These are phyloP conservation scores for Rhodamnia rubescens DNA, from an alignment of 345 rosid genomes.

Conservation along the genomic window DNA sequence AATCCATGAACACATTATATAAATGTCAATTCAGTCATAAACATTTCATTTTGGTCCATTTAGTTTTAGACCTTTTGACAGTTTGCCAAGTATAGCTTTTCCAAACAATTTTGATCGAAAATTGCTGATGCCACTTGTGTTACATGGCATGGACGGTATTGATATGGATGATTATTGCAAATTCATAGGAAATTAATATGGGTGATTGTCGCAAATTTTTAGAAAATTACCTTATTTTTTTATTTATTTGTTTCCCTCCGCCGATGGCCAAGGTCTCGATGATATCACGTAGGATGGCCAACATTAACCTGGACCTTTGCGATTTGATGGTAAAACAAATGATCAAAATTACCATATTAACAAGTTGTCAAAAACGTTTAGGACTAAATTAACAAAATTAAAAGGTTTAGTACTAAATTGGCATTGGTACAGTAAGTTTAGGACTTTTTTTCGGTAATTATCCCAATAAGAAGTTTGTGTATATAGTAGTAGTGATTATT, in stretches of 20 bases:
- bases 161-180: background rate
- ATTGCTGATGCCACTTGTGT: fast-evolving
- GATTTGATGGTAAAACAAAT: fast-evolving
- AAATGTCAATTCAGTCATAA: too few species aligned
- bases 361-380: too few species aligned
- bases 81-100: fast-evolving
- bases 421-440: fast-evolving
- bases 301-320: fast-evolving
- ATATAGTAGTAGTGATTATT: too few species aligned
- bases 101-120: fast-evolving
- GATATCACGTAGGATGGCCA: fast-evolving
- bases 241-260: background rate
- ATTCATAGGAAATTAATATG: background rate
- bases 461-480: background rate
- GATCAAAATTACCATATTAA: fast-evolving
- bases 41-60: background rate
- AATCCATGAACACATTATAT: too few species aligned
- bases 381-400: too few species aligned
- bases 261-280: fast-evolving
- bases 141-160: fast-evolving
- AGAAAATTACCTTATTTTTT: background rate
- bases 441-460: background rate
- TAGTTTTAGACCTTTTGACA: background rate
- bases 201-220: background rate
- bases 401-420: background rate